These are phyloP conservation scores for Ploettnerulaceae sp. DNA, from an alignment of 2,329 filamentous ascomycete species.

Conservation along the genomic window DNA sequence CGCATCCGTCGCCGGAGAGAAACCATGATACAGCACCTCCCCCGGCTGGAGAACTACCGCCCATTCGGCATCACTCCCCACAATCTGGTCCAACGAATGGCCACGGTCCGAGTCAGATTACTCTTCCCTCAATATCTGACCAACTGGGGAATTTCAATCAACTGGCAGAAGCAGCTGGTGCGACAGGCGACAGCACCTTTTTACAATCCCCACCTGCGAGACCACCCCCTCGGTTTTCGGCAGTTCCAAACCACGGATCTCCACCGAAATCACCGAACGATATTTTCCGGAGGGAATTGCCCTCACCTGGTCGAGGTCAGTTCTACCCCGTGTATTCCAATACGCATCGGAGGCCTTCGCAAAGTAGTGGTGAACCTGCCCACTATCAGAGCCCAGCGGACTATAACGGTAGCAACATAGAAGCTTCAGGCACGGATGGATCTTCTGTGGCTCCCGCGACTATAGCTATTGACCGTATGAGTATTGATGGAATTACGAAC, in stretches of 20 bases:
- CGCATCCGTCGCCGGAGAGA: conserved; percentile 16
- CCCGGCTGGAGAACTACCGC: conserved; percentile 27
- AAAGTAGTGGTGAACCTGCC: conserved; percentile 20
- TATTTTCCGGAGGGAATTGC: conserved; percentile 40
- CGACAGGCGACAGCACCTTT: conserved; percentile 21
- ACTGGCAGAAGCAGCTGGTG: conserved; percentile 21
- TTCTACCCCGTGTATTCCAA: conserved; percentile 20
- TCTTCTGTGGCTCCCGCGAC: conserved; percentile 41
- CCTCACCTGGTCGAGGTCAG: conserved; percentile 31
- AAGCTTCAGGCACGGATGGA: conserved; percentile 44
- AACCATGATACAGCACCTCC: conserved; percentile 20
- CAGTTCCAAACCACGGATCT: conserved; percentile 26
- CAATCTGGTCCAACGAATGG: conserved; percentile 28
- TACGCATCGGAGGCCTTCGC: conserved; percentile 26
- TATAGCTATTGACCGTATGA: conserved; percentile 49
- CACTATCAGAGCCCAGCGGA: conserved; percentile 26
- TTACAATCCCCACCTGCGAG: conserved; percentile 30
- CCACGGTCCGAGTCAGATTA: conserved; percentile 24
- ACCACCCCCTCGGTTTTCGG: conserved; percentile 22
- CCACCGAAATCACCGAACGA: conserved; percentile 32
- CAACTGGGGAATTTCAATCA: conserved; percentile 31
- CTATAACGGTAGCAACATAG: conserved; percentile 36
- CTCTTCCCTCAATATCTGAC: conserved; percentile 31
- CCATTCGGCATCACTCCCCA: conserved; percentile 28
- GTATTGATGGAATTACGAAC: conserved; percentile 53